Conservation (phyloP, 2,329 filamentous ascomycete species). For the Penicillium verrucosum region DNA sequence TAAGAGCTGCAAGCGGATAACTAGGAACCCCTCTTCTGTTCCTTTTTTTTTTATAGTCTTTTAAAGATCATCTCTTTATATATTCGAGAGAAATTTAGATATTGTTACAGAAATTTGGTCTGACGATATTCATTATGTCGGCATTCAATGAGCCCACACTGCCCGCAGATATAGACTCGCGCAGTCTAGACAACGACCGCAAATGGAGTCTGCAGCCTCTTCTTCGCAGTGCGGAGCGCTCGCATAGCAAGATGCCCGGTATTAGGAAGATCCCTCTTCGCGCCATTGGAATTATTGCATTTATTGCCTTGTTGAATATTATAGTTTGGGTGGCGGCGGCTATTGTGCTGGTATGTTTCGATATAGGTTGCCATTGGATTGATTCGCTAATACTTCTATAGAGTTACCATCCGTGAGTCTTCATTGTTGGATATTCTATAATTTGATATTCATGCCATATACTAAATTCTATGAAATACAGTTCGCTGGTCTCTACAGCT, state of each 20-base stretch:
- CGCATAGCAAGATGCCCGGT: slow-evolving; percentile 54
- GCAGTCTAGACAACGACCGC: slow-evolving; percentile 13
- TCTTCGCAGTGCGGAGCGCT: slow-evolving; percentile 42
- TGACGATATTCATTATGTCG: not conserved
- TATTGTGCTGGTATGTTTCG: slow-evolving; percentile 51
- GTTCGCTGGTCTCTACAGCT: slow-evolving; percentile 70
- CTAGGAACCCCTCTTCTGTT: slow-evolving; percentile 1
- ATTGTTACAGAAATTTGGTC: not conserved
- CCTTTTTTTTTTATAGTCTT: not conserved
- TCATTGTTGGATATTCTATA: not conserved
- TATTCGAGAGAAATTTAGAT: not conserved
- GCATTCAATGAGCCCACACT: not conserved
- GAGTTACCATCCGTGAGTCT: slow-evolving; percentile 39
- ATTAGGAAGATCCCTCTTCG: slow-evolving; percentile 55
- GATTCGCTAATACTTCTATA: slow-evolving; percentile 18
- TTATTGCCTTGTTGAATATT: slow-evolving; percentile 54
- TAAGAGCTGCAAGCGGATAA: not conserved
- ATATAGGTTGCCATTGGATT: not conserved
- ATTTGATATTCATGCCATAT: no score
- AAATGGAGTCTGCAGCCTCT: slow-evolving; percentile 33
- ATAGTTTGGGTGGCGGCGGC: slow-evolving; percentile 58
- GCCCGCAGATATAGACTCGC: slow-evolving; percentile 4
- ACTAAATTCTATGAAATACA: slow-evolving; percentile 21
- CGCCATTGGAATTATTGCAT: slow-evolving; percentile 56
- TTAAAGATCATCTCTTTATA: not conserved